A percentile compares a stretch with the other conserved stretches of the same genome.
Evolutionary conservation across 1,284 basidiomycete species (phyloP).

Genomic region (Malassezia nana): DNA sequence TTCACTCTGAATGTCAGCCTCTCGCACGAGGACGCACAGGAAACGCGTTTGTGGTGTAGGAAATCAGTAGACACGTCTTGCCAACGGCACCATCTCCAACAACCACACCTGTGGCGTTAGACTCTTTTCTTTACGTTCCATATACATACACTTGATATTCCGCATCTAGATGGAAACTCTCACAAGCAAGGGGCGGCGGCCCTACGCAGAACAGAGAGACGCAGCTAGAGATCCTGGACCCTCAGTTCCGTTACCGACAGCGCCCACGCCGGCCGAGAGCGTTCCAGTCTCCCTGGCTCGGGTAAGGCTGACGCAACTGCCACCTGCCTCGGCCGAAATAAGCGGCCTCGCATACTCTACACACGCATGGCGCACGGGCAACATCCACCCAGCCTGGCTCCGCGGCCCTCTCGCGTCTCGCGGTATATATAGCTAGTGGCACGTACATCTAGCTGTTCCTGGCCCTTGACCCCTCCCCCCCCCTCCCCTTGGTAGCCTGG

Average conservation of each 20-base stretch:
- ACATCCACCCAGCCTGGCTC: slow-evolving; percentile 3
- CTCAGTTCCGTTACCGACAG: background rate
- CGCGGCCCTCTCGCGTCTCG: background rate
- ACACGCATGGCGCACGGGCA: background rate
- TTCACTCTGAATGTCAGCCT: slow-evolving; percentile 24
- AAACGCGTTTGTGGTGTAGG: slow-evolving; percentile 48
- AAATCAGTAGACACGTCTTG: slow-evolving; percentile 47
- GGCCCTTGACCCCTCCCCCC: background rate
- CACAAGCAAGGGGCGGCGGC: background rate
- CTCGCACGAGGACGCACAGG: slow-evolving; percentile 26
- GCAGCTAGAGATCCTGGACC: background rate
- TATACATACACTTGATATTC: slow-evolving; percentile 17
- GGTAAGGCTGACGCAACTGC: background rate
- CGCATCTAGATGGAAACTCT: background rate
- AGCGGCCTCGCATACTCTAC: slow-evolving; percentile 5
- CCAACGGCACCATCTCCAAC: slow-evolving; percentile 48
- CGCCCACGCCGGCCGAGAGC: slow-evolving; percentile 3
- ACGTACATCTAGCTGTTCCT: background rate
- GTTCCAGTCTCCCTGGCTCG: background rate
- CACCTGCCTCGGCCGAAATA: background rate
- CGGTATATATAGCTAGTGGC: background rate
- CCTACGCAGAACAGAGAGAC: background rate
- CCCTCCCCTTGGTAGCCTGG: slow-evolving; percentile 6
- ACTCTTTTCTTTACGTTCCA: no score
- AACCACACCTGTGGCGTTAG: slow-evolving; percentile 28